A percentile compares a stretch with the other conserved stretches of the same genome.
Evolutionary conservation across 768 basidiomycete genomes (phyloP).

Genomic region (Atractiella rhizophila): DNA sequence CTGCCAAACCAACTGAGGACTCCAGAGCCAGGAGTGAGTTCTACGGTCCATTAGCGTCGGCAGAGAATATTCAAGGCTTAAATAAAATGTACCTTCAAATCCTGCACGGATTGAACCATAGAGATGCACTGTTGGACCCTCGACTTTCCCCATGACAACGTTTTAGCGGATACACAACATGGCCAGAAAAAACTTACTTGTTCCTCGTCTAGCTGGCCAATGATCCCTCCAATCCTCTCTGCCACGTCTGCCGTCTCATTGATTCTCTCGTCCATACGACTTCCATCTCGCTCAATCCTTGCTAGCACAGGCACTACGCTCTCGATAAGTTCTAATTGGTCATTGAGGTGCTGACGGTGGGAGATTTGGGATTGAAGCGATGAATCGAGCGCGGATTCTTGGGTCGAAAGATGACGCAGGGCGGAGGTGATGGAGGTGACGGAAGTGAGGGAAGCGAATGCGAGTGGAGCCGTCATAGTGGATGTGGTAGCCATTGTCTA

Average conservation of each 20-base stretch:
- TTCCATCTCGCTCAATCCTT: conserved; percentile 6
- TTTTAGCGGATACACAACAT: neutral
- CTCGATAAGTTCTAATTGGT: conserved; percentile 6
- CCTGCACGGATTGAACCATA: conserved; percentile 73
- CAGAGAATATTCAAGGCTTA: neutral
- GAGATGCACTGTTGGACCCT: conserved; percentile 64
- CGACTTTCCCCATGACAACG: too few species aligned
- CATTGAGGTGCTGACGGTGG: conserved; percentile 1
- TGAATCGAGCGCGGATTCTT: conserved; percentile 6
- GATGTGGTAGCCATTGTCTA: too few species aligned
- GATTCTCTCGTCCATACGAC: conserved; percentile 1
- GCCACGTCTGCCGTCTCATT: conserved; percentile 22
- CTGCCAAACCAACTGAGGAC: conserved; percentile 43
- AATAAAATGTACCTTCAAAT: conserved; percentile 48
- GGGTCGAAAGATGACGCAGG: conserved; percentile 1
- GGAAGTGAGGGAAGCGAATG: too few species aligned
- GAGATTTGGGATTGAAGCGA: conserved; percentile 1
- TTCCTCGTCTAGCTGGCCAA: conserved; percentile 69
- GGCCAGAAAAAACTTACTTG: conserved; percentile 33
- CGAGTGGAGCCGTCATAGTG: too few species aligned
- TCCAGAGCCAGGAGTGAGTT: conserved; percentile 37
- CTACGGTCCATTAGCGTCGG: conserved; percentile 25
- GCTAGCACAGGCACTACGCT: conserved; percentile 8
- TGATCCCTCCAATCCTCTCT: conserved; percentile 72
- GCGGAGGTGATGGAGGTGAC: conserved; percentile 2